phyloP scores from a whole-genome alignment of 371 early-diverging fungal genomes.

The Fennellomyces sp. region DNA sequence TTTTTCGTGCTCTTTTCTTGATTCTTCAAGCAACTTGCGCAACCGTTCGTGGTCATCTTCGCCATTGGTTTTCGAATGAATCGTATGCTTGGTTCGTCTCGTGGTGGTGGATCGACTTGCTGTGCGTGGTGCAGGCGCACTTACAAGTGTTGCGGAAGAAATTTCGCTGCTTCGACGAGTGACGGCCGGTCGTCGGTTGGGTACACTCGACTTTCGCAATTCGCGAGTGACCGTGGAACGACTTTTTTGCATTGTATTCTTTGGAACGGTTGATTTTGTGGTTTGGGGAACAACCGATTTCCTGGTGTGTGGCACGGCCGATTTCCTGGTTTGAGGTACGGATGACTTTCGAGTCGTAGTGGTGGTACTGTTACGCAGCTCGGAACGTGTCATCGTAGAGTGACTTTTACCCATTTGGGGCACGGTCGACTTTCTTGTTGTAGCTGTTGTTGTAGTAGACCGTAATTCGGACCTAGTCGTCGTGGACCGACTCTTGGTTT shows the following conservation, averaged over 20 bases:
- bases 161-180: not conserved
- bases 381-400: not conserved
- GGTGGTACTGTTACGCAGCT: not conserved
- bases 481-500: not conserved
- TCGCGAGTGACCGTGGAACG: not conserved
- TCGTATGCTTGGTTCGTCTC: slow-evolving; percentile 1
- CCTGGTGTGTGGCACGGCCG: not conserved
- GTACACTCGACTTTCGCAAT: not conserved
- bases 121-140: not conserved
- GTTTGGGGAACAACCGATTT: slow-evolving; percentile 2
- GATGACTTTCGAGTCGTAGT: not conserved
- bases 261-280: not conserved
- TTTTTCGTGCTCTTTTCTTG: slow-evolving; percentile 23
- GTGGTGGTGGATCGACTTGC: slow-evolving; percentile 1
- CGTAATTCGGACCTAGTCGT: not conserved
- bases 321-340: not conserved
- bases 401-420: not conserved
- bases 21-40: slow-evolving; percentile 21
- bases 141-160: not conserved
- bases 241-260: not conserved
- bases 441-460: not conserved
- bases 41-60: slow-evolving; percentile 20
- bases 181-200: not conserved
- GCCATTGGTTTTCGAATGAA: slow-evolving; percentile 15
- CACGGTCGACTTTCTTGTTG: not conserved